Base-by-base conservation (phyloP, 352 stramenopile species). In the Phytophthora meadii region DNA sequence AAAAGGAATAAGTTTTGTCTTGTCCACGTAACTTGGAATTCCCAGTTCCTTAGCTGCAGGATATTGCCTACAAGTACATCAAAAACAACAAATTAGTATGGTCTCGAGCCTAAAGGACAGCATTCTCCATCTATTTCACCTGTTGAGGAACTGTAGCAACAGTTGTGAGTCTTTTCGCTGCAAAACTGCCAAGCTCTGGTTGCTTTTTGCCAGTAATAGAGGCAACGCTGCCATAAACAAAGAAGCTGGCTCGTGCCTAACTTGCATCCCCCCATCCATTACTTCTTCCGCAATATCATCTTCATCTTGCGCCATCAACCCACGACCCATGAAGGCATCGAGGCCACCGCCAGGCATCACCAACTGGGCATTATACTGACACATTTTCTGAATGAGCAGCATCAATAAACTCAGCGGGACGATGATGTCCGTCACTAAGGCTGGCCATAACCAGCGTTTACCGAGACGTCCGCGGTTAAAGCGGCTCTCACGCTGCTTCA, bases 401-500 rank as follows among this genome's bases (percentile, higher is more conserved):
- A 94, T 69, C 22, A 94, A 41, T 12, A 90, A 15, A 17, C 62
- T 63, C 36, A 94, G 70, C 32, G 84, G 86, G 34, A 92, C 34
- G 1, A 94, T 24, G n/a, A 94, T 78, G 72, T 92, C 84, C 6
- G 74, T 84, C 49, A 92, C 19, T 40, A 94, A 70, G 45, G 83
- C 82, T 2, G 86, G 86, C 58, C 87, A 89, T 27, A 92, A 76
- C 79, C 82, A 90, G 19, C 73, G 68, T 25, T 59, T 49, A 14
- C 61, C 74, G 27, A 61, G 45, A 37, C 81, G 76, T 0, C 48
- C 28, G 56, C 74, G 65, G 54, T 92, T 92, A n/a, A 92, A 70
- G 12, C 77, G 59, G 54, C 82, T 90, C 64, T 92, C 81, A 64
- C 84, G 86, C 78, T 92, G 87, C 73, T 93, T 93, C 14, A 87